Percentiles rank a stretch among this genome's conserved stretches.
These are phyloP conservation scores for Cenchrus americanus DNA, from an alignment of 176 grass and related monocot species.

Conservation along the genomic window DNA sequence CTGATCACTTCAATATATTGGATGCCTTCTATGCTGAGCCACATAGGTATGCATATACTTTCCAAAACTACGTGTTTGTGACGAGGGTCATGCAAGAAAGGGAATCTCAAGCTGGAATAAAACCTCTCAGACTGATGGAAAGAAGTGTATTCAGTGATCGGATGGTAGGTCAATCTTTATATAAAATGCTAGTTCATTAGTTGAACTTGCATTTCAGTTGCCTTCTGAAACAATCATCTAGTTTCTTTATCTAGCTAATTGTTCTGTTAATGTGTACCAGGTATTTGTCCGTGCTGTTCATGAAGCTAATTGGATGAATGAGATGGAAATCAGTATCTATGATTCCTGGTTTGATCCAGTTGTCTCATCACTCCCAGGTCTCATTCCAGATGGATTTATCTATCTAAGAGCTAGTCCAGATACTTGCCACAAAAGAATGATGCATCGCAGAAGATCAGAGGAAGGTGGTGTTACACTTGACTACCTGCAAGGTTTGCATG, in stretches of 20 bases:
- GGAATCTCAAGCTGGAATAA: constrained; percentile 81
- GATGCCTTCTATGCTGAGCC: constrained; percentile 90
- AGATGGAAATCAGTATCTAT: constrained; percentile 98
- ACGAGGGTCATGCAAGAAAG: constrained; percentile 99
- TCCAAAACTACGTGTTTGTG: constrained; percentile 99
- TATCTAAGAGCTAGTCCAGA: constrained; percentile 93
- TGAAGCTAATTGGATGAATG: constrained; percentile 99
- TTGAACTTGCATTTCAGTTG: constrained; percentile 4
- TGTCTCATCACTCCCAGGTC: constrained; percentile 84
- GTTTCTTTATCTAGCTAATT: background rate
- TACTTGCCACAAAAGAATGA: constrained; percentile 94
- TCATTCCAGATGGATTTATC: constrained; percentile 96
- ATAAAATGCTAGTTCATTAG: constrained; percentile 18
- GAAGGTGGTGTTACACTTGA: constrained; percentile 90
- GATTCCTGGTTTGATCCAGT: constrained; percentile 99
- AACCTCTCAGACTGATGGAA: constrained; percentile 99
- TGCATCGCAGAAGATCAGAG: constrained; percentile 79
- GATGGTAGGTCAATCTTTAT: constrained; percentile 71
- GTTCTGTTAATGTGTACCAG: constrained; percentile 41
- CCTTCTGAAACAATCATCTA: background rate
- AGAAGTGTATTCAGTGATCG: constrained; percentile 96
- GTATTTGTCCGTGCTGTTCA: constrained; percentile 96
- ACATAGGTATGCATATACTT: constrained; percentile 93
- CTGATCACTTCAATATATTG: constrained; percentile 98
- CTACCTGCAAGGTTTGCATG: constrained; percentile 86